These are phyloP conservation scores for Linum trigynum DNA, from an alignment of 345 rosid species.

Conservation along the genomic window DNA sequence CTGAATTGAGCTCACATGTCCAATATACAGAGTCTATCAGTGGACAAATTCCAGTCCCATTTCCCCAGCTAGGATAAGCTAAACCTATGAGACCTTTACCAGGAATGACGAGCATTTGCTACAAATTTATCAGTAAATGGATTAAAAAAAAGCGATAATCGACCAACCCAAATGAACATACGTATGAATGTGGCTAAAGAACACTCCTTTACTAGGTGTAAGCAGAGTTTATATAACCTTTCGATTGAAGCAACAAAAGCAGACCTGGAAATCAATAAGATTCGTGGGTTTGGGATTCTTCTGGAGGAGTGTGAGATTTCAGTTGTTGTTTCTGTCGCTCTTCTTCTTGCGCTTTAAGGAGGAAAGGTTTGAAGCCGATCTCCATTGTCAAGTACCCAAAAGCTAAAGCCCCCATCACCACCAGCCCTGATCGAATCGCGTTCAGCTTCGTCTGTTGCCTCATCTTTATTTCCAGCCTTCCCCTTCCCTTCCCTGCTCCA, in stretches of 20 bases:
- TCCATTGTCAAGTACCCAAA: slow-evolving; percentile 59
- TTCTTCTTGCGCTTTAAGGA: slow-evolving; percentile 33
- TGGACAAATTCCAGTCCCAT: background rate
- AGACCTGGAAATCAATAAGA: background rate
- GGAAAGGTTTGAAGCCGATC: slow-evolving; percentile 64
- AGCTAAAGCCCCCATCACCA: slow-evolving; percentile 61
- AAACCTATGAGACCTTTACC: background rate
- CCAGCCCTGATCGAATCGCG: slow-evolving; percentile 39
- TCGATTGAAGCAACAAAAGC: background rate
- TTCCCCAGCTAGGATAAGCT: background rate
- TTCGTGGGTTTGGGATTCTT: background rate
- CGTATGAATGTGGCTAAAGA: background rate
- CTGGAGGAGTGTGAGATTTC: background rate
- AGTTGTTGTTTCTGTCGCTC: background rate
- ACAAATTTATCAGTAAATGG: no score
- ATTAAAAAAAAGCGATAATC: no score
- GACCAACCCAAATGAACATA: no score
- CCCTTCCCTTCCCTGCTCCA: background rate
- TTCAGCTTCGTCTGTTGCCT: slow-evolving; percentile 28
- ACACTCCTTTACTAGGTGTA: background rate
- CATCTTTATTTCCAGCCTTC: slow-evolving; percentile 12
- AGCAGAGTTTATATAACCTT: no score
- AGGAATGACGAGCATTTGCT: no score
- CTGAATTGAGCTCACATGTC: background rate
- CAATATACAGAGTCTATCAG: background rate